Base-by-base conservation (phyloP, 768 basidiomycete genomes). In the Pleurotus salmoneostramineus region DNA sequence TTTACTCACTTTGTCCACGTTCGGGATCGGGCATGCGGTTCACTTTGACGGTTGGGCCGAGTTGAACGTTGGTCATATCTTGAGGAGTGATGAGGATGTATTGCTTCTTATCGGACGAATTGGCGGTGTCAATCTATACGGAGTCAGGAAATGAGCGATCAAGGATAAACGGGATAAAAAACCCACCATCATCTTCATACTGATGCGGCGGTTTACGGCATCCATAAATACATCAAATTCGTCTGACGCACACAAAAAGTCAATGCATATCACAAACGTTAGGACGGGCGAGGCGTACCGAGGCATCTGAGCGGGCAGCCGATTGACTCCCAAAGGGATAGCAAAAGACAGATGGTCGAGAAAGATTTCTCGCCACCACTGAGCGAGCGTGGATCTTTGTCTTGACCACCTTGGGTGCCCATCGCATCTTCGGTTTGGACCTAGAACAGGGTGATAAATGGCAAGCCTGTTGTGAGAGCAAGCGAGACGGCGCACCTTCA, bases 141-240 rank as follows among this genome's bases (percentile, higher is more conserved):
- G 32, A 63, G 46, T 43, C 51, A 27, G 59, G 56, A 42, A 14
- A 44, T 55, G 15, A 32, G 21, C 7, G 10, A 12, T 27, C 12
- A 51, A 55, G 40, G 43, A 21, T 48, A 36, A 37, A 21, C 45
- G 6, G 17, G 15, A 15, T 15, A 32, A 4, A 37, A 17, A n/a
- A 68, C 83, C 14, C 57, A 93, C 91, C 84, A 98, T 90, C 91
- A 96, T 94, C 71, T 85, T 91, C 88, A 96, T 97, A 60, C 91
- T 91, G 65, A 96, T 89, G 48, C 88, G 86, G 15, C 97, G 85
- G 69, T 93, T 93, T 58, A 93, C 87, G 21, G 91, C 91, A 67
- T 95, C 93, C 92, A 98, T 94, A 77, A 96, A 98, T 8, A 98
- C 96, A 64, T 98, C 96, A 68, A 97, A 99, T 69, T 99, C 97